These are phyloP conservation scores for Trichoderma gracile DNA, from an alignment of 2,329 filamentous ascomycete genomes.

Conservation along the genomic window DNA sequence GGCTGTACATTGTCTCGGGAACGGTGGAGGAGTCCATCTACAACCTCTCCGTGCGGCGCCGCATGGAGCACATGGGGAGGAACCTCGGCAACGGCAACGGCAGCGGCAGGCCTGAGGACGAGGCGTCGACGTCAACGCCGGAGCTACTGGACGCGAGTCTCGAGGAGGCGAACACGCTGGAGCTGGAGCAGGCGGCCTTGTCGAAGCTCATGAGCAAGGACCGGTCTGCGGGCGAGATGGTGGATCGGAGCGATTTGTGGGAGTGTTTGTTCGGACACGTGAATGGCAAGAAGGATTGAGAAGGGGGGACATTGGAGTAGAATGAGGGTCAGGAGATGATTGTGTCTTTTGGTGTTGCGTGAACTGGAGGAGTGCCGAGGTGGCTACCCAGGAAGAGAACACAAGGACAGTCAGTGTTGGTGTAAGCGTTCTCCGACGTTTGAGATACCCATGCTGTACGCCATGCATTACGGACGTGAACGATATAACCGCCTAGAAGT, in stretches of 20 bases:
- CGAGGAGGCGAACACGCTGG: constrained; percentile 81
- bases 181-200: constrained; percentile 73
- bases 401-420: too few relatives aligned
- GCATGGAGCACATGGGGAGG: constrained; percentile 71
- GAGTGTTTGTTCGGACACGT: constrained; percentile 76
- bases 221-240: constrained; percentile 73
- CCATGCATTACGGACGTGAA: not conserved
- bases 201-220: constrained; percentile 70
- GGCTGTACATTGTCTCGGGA: constrained; percentile 88
- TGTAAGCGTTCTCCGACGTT: too few relatives aligned
- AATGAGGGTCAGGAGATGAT: not conserved
- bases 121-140: constrained; percentile 44
- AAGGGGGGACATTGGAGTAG: not conserved
- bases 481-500: not conserved
- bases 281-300: constrained; percentile 31
- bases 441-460: not conserved
- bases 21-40: constrained; percentile 94
- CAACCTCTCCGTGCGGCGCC: constrained; percentile 75
- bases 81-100: constrained; percentile 27
- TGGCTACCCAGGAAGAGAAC: too few relatives aligned
- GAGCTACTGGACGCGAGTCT: constrained; percentile 62
- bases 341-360: too few relatives aligned
- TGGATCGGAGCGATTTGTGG: constrained; percentile 80
- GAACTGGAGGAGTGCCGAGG: too few relatives aligned
- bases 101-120: constrained; percentile 31